These are phyloP conservation scores for Boletus sp. DNA, from an alignment of 768 basidiomycete genomes.

Conservation along the genomic window DNA sequence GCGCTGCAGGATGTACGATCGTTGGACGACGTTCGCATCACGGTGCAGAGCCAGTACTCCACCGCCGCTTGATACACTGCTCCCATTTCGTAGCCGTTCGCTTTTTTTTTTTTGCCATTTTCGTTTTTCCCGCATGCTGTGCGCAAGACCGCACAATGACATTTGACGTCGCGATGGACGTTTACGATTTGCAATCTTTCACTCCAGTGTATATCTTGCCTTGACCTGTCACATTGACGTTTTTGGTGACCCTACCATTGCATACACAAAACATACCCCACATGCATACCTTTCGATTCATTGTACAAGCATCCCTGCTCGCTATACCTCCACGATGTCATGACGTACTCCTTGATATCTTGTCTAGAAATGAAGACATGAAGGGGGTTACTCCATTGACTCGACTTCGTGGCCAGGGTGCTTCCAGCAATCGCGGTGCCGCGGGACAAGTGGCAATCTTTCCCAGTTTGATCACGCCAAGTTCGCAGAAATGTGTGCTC, in stretches of 20 bases:
- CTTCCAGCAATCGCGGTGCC: not conserved
- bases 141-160: constrained; percentile 15
- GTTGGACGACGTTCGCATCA: constrained; percentile 7
- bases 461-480: no score
- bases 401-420: not conserved
- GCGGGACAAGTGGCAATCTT: not conserved
- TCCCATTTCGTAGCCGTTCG: not conserved
- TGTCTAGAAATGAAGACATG: not conserved
- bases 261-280: not conserved
- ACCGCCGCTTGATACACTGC: constrained; percentile 1
- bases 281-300: not conserved
- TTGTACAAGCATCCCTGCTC: not conserved
- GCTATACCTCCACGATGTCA: constrained; percentile 15
- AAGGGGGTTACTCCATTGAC: not conserved
- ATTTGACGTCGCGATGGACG: constrained; percentile 8
- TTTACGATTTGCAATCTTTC: constrained; percentile 5
- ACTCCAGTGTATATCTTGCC: not conserved
- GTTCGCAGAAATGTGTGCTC: not conserved
- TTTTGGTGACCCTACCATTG: constrained; percentile 5
- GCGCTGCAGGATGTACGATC: constrained; percentile 1
- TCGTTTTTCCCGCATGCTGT: not conserved
- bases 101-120: not conserved
- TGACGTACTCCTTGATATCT: not conserved
- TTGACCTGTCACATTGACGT: not conserved
- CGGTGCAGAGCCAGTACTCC: constrained; percentile 12